Evolutionary conservation across 257 asterid genomes (phyloP).

Genomic region (Mentha longifolia): DNA sequence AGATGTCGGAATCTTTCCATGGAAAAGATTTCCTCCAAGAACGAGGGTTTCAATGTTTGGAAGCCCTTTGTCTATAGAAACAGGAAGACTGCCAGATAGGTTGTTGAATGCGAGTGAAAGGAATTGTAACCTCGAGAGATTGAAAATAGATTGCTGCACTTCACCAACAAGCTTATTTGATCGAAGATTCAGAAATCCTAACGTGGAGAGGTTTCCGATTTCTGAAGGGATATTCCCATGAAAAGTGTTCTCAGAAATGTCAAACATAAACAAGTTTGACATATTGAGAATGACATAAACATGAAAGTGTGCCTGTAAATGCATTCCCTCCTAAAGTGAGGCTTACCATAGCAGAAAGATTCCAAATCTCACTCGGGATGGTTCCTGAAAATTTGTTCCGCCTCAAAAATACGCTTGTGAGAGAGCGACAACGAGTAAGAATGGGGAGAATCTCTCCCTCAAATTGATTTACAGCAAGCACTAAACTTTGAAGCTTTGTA

Average conservation of each 20-base stretch:
- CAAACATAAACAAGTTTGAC: slow-evolving; percentile 5
- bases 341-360: neutral
- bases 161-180: slow-evolving; percentile 21
- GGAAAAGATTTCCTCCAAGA: slow-evolving; percentile 9
- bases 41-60: slow-evolving; percentile 18
- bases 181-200: slow-evolving; percentile 1
- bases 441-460: slow-evolving; percentile 5
- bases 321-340: neutral
- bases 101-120: neutral
- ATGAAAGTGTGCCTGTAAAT: slow-evolving; percentile 23
- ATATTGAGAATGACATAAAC: slow-evolving; percentile 27
- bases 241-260: slow-evolving; percentile 5
- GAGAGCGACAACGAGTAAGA: neutral
- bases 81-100: neutral
- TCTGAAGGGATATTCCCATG: slow-evolving; percentile 27
- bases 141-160: slow-evolving; percentile 35
- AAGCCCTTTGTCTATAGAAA: slow-evolving; percentile 20
- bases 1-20: slow-evolving; percentile 34
- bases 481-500: neutral
- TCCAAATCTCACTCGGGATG: neutral
- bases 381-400: slow-evolving; percentile 21
- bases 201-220: slow-evolving; percentile 22
- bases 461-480: neutral
- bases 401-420: neutral
- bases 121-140: slow-evolving; percentile 1